These are phyloP conservation scores for Mucor velutinosus DNA, from an alignment of 371 early-diverging fungal genomes.

Conservation along the genomic window DNA sequence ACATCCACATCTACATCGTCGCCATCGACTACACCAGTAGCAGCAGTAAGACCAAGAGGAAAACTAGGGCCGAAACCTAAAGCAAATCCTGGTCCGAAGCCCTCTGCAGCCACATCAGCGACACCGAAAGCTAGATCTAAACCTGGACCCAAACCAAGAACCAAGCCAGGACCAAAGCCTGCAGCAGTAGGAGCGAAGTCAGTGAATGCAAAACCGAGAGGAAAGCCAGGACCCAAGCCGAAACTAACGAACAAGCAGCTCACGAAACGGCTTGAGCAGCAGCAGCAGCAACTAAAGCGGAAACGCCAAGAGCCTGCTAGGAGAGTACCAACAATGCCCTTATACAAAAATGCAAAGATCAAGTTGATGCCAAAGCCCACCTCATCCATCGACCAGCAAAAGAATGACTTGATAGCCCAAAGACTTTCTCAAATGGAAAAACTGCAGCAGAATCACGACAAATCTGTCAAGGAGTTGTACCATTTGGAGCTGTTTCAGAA, in stretches of 20 bases:
- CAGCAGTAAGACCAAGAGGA: not conserved
- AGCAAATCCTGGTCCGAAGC: not conserved
- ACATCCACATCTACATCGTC: not conserved
- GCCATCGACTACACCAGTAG: not conserved
- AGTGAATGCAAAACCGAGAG: not conserved
- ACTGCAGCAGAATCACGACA: conserved; percentile 54
- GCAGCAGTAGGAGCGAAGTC: not conserved
- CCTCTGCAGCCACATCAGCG: not conserved
- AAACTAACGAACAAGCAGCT: not conserved
- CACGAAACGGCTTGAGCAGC: not conserved
- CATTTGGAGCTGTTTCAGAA: conserved; percentile 59
- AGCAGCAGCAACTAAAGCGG: not conserved
- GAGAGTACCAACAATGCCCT: not conserved
- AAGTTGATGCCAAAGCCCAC: conserved; percentile 23
- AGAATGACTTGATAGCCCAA: conserved; percentile 31
- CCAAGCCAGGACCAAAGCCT: not conserved
- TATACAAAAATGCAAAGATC: conserved; percentile 21
- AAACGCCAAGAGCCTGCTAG: not conserved
- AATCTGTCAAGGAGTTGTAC: conserved; percentile 58
- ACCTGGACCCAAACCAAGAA: not conserved
- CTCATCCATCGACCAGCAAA: conserved; percentile 39
- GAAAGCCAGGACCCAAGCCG: not conserved
- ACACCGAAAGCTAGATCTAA: not conserved
- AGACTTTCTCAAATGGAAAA: conserved; percentile 43
- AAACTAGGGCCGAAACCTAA: not conserved